phyloP scores from a whole-genome alignment of 768 basidiomycete species.

The Lanmaoa pseudosensibilis region DNA sequence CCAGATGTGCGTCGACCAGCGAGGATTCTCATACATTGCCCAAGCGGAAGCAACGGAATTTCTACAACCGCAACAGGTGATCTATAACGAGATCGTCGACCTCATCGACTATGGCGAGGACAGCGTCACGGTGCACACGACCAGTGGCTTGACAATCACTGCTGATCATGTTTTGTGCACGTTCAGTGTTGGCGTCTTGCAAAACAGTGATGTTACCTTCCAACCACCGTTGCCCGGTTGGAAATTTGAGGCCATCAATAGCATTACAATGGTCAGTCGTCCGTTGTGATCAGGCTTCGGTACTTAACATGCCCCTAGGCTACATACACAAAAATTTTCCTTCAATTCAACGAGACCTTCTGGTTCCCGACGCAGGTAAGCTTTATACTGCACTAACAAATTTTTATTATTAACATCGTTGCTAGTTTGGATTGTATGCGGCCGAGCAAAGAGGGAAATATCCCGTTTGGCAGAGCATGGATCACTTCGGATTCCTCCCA shows the following conservation, averaged over 20 bases:
- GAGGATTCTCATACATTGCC: conserved; percentile 59
- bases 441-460: conserved; percentile 57
- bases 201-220: conserved; percentile 59
- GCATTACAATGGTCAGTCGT: conserved; percentile 53
- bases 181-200: conserved; percentile 70
- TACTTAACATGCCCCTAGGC: conserved; percentile 29
- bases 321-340: conserved; percentile 68
- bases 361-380: conserved; percentile 51
- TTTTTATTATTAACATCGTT: neutral
- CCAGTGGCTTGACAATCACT: conserved; percentile 41
- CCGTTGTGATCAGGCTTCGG: neutral
- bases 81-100: conserved; percentile 51
- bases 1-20: conserved; percentile 55
- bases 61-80: conserved; percentile 45
- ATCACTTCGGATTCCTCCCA: conserved; percentile 55
- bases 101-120: conserved; percentile 45
- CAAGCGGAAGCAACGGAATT: conserved; percentile 59
- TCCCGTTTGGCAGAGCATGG: conserved; percentile 67
- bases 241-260: conserved; percentile 65
- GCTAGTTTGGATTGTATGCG: conserved; percentile 51
- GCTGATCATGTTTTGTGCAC: conserved; percentile 65
- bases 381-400: neutral
- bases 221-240: conserved; percentile 55
- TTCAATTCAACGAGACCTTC: conserved; percentile 61
- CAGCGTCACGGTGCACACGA: conserved; percentile 48